Percentiles rank a stretch among this genome's conserved stretches.
phyloP scores from a whole-genome alignment of 1,139 yeast genomes.

The Diutina ranongensis region DNA sequence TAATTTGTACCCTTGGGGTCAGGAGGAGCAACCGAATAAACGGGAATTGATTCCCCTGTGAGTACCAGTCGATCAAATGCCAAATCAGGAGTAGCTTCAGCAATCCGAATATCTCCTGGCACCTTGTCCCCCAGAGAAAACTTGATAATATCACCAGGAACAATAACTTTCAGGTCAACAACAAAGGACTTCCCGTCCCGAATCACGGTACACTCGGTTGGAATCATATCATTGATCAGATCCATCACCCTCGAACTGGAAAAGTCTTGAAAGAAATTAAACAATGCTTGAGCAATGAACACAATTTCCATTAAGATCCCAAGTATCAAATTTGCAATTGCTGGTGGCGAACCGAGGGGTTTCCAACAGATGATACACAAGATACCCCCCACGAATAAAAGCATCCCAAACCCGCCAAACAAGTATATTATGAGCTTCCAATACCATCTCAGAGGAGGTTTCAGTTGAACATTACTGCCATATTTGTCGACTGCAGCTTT shows the following conservation, averaged over 20 bases:
- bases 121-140: constrained; percentile 19
- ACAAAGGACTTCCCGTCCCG: constrained; percentile 14
- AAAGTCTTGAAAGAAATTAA: constrained; percentile 40
- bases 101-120: constrained; percentile 23
- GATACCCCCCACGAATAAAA: constrained; percentile 34
- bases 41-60: constrained; percentile 25
- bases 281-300: constrained; percentile 34
- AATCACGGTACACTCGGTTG: constrained; percentile 19
- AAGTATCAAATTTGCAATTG: constrained; percentile 32
- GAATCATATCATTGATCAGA: constrained; percentile 34
- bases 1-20: constrained; percentile 23
- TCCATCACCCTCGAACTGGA: constrained; percentile 39
- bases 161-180: constrained; percentile 16
- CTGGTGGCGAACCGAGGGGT: constrained; percentile 42
- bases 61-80: constrained; percentile 24
- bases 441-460: constrained; percentile 22
- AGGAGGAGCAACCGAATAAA: constrained; percentile 13
- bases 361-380: constrained; percentile 37
- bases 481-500: constrained; percentile 12
- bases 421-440: constrained; percentile 26
- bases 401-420: constrained; percentile 41
- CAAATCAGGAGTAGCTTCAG: constrained; percentile 17
- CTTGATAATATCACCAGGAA: constrained; percentile 22
- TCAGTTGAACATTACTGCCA: constrained; percentile 30
- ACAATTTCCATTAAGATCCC: constrained; percentile 34